Evolutionary conservation across 2,329 filamentous ascomycete species (phyloP).

Genomic region (Monilinia vaccinii-corymbosi): DNA sequence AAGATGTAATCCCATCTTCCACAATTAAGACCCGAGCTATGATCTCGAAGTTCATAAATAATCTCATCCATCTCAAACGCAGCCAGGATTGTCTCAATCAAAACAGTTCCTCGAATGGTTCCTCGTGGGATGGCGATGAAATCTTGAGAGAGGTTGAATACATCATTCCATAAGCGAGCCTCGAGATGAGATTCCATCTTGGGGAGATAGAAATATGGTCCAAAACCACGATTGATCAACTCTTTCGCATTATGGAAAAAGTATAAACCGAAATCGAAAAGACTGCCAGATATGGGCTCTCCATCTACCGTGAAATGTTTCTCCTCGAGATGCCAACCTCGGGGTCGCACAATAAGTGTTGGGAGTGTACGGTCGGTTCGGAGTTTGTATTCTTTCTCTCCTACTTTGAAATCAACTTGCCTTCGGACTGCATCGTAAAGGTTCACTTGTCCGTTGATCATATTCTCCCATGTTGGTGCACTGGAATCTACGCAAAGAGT

Average conservation of each 20-base stretch:
- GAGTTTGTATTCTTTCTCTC: conserved; percentile 93
- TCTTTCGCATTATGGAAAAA: conserved; percentile 98
- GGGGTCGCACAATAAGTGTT: conserved; percentile 86
- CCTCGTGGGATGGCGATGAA: conserved; percentile 81
- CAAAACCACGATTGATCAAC: conserved; percentile 71
- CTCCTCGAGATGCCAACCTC: conserved; percentile 97
- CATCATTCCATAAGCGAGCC: conserved; percentile 96
- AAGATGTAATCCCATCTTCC: conserved; percentile 99
- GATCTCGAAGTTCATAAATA: conserved; percentile 96
- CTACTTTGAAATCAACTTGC: conserved; percentile 94
- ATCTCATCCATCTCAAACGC: conserved; percentile 99
- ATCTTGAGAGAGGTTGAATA: conserved; percentile 92
- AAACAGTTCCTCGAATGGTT: conserved; percentile 86
- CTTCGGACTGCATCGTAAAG: conserved; percentile 91
- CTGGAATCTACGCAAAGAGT: conserved; percentile 61
- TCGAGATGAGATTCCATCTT: conserved; percentile 99
- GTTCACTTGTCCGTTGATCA: conserved; percentile 97
- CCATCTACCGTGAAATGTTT: conserved; percentile 96
- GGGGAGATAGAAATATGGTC: conserved; percentile 95
- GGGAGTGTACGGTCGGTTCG: conserved; percentile 80
- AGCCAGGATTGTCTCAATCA: conserved; percentile 96
- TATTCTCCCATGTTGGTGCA: conserved; percentile 97
- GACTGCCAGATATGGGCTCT: conserved; percentile 81
- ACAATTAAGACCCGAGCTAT: conserved; percentile 94
- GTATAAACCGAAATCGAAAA: conserved; percentile 98